A percentile compares a stretch with the other conserved stretches of the same genome.
Evolutionary conservation across 495 filamentous ascomycete species (phyloP).

Genomic region (Tuber indicum): DNA sequence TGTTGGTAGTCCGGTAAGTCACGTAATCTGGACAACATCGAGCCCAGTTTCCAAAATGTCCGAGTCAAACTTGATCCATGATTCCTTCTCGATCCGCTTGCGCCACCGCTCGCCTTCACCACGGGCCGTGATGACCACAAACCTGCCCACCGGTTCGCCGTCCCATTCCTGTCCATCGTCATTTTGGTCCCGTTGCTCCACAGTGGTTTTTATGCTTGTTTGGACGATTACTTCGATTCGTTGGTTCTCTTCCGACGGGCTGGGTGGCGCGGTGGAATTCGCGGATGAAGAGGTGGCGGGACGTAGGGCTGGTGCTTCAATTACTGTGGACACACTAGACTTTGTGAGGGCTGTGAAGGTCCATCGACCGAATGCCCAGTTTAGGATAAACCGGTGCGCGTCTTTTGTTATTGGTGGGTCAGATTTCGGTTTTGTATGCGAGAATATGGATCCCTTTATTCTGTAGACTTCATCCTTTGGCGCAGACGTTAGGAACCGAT

Average conservation of each 20-base stretch:
- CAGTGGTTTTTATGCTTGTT: constrained; percentile 38
- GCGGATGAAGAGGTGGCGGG: constrained; percentile 38
- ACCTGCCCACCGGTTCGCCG: constrained; percentile 46
- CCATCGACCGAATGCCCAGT: constrained; percentile 98
- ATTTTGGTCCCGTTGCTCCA: constrained; percentile 43
- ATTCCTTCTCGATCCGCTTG: constrained; percentile 60
- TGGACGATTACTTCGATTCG: constrained; percentile 39
- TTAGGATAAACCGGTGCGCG: constrained; percentile 65
- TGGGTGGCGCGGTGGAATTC: constrained; percentile 41
- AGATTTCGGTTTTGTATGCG: constrained; percentile 50
- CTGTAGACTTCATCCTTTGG: constrained; percentile 90
- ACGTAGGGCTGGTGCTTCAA: constrained; percentile 41
- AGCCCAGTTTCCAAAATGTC: constrained; percentile 14
- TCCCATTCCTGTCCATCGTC: constrained; percentile 46
- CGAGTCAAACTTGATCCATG: constrained; percentile 25
- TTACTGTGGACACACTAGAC: constrained; percentile 30
- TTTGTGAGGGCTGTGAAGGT: constrained; percentile 62
- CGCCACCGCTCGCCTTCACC: constrained; percentile 86
- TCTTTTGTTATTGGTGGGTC: constrained; percentile 22
- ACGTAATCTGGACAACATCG: constrained; percentile 19
- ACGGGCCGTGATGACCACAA: constrained; percentile 79
- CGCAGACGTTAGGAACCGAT: constrained; percentile 59
- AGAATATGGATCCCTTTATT: constrained; percentile 79
- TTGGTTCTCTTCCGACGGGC: constrained; percentile 23
- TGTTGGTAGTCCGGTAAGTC: not conserved